Conservation (phyloP, 257 asterid species). For the Dorcoceras hygrometricum region DNA sequence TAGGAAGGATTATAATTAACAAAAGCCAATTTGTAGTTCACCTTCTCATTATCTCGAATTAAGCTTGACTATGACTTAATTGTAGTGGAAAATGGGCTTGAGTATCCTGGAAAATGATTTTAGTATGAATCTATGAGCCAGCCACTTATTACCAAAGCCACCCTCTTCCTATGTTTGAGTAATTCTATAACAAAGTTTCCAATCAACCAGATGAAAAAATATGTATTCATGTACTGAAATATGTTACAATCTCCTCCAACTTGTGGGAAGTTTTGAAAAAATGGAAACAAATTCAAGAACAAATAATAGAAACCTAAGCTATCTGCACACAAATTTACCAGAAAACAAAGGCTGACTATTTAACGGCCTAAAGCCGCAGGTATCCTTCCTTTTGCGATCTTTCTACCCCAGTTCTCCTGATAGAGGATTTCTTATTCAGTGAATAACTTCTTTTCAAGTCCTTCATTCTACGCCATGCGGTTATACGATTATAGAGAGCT, state of each 20-base stretch:
- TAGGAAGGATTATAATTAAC: too few relatives aligned
- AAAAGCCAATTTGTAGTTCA: too few relatives aligned
- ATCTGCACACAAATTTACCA: background rate
- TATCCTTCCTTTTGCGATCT: background rate
- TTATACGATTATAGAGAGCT: background rate
- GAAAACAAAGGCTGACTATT: background rate
- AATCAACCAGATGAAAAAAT: background rate
- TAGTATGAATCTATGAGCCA: too few relatives aligned
- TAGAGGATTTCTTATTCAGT: background rate
- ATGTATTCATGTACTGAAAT: too few relatives aligned
- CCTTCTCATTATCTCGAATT: too few relatives aligned
- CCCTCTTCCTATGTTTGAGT: background rate
- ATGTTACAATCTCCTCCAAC: background rate
- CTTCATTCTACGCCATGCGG: background rate
- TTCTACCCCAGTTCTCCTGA: background rate
- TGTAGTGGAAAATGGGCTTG: too few relatives aligned
- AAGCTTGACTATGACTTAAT: too few relatives aligned
- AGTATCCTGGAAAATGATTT: too few relatives aligned
- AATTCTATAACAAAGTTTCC: background rate
- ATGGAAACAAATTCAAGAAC: background rate
- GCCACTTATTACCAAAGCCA: background rate
- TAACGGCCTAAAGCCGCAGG: background rate
- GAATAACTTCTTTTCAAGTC: background rate
- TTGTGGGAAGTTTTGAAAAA: background rate
- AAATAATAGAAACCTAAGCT: background rate